Conservation (phyloP, 441 rosid species). For the Daphne laureola region DNA sequence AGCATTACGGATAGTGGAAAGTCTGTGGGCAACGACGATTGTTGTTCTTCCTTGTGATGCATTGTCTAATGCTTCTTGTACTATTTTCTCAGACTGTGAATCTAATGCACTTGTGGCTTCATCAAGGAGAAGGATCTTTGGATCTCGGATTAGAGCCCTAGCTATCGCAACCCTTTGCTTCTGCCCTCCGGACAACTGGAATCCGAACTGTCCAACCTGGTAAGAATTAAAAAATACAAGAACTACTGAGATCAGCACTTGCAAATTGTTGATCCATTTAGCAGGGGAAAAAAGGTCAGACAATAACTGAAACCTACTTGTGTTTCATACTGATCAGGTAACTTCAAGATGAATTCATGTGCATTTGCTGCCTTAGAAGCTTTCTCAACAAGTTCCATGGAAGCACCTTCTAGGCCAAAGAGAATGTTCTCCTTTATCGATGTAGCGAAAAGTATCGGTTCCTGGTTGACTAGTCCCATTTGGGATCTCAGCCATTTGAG, state of each 20-base stretch:
- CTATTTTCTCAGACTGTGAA: conserved; percentile 32
- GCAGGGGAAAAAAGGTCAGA: too few relatives aligned
- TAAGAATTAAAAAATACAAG: not conserved
- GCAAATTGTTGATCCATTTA: not conserved
- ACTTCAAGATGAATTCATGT: conserved; percentile 33
- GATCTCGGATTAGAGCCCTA: conserved; percentile 33
- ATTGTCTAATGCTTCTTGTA: conserved; percentile 34
- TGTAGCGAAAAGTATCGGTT: conserved; percentile 34
- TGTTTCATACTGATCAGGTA: conserved; percentile 32
- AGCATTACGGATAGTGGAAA: conserved; percentile 30
- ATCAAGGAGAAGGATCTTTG: conserved; percentile 31
- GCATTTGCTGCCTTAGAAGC: conserved; percentile 40
- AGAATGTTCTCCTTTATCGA: conserved; percentile 40
- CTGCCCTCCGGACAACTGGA: conserved; percentile 41
- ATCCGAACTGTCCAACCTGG: conserved; percentile 38
- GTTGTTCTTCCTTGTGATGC: conserved; percentile 36
- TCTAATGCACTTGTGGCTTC: conserved; percentile 42
- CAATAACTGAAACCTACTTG: conserved; percentile 18
- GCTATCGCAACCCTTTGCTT: conserved; percentile 41
- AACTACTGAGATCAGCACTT: not conserved
- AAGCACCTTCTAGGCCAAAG: conserved; percentile 34
- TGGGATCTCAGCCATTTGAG: conserved; percentile 39
- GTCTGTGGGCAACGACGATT: conserved; percentile 31
- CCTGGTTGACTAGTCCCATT: conserved; percentile 44
- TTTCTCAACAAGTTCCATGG: conserved; percentile 20